These are phyloP conservation scores for Neofusicoccum cordaticola DNA, from an alignment of 2,329 filamentous ascomycete genomes.

Conservation along the genomic window DNA sequence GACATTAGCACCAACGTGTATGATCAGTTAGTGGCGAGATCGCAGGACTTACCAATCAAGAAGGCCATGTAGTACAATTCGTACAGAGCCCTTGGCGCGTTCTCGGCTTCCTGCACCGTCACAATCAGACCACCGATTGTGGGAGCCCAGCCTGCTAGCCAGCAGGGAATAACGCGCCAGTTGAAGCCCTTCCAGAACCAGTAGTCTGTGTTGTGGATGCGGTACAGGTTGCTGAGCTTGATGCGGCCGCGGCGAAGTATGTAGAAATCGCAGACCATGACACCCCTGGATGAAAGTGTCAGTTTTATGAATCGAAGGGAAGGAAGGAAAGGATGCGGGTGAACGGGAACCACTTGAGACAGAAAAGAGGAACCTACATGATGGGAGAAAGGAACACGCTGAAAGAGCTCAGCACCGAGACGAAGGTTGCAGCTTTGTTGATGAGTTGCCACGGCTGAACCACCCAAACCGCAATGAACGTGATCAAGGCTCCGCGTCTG, in stretches of 20 bases:
- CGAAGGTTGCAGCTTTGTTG: constrained; percentile 36
- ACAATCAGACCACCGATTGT: constrained; percentile 43
- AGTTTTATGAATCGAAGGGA: not conserved
- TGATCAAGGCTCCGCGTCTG: constrained; percentile 35
- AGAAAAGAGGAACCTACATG: constrained; percentile 14
- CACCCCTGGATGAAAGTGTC: constrained; percentile 19
- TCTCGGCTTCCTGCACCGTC: constrained; percentile 30
- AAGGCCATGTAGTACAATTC: constrained; percentile 51
- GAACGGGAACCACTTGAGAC: no score
- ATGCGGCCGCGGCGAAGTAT: constrained; percentile 35
- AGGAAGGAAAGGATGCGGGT: not conserved
- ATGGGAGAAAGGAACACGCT: constrained; percentile 42
- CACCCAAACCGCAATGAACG: constrained; percentile 34
- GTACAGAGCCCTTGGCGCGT: constrained; percentile 38
- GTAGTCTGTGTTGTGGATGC: constrained; percentile 36
- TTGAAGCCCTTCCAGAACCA: constrained; percentile 46
- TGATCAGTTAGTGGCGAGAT: not conserved
- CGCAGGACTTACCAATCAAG: constrained; percentile 37
- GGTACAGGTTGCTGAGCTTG: constrained; percentile 38
- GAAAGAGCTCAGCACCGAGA: constrained; percentile 42
- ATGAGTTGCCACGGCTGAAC: constrained; percentile 39
- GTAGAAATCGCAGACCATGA: constrained; percentile 41
- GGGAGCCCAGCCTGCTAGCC: constrained; percentile 45
- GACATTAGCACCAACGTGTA: constrained; percentile 5
- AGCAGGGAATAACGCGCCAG: constrained; percentile 43